Evolutionary conservation across 352 stramenopile genomes (phyloP).

Genomic region (Pythium phragmiticola): DNA sequence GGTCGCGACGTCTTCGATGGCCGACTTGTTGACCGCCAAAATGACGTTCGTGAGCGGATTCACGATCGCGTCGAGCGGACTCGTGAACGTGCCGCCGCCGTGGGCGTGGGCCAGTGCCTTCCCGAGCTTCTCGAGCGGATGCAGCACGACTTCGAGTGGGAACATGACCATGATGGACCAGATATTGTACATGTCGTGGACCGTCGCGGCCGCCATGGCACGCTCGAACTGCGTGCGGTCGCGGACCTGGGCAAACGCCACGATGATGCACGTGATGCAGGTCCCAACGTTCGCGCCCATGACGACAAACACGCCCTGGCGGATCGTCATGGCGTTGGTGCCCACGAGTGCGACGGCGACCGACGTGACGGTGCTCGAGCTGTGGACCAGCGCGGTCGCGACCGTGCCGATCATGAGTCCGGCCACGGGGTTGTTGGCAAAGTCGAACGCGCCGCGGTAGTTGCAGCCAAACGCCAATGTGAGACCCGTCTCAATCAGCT

Average conservation of each 20-base stretch:
- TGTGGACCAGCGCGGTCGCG: constrained; percentile 43
- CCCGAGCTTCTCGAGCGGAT: constrained; percentile 35
- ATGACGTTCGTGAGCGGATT: constrained; percentile 19
- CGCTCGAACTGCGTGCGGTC: constrained; percentile 34
- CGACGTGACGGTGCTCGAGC: constrained; percentile 35
- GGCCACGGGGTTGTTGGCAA: constrained; percentile 40
- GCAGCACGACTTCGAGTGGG: constrained; percentile 35
- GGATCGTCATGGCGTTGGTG: constrained; percentile 10
- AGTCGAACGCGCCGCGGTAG: constrained; percentile 33
- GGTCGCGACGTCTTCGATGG: constrained; percentile 17
- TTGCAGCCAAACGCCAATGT: constrained; percentile 40
- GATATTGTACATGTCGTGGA: constrained; percentile 23
- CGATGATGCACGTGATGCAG: constrained; percentile 19
- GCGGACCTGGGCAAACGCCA: constrained; percentile 11
- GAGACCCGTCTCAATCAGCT: constrained; percentile 41
- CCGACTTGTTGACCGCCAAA: constrained; percentile 19
- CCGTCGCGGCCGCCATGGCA: constrained; percentile 28
- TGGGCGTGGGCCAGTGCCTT: constrained; percentile 16
- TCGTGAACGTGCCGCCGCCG: constrained; percentile 20
- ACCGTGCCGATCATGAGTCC: constrained; percentile 46
- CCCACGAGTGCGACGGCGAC: constrained; percentile 12
- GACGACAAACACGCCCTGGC: constrained; percentile 70
- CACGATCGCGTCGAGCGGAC: constrained; percentile 25
- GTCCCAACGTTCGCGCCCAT: constrained; percentile 74
- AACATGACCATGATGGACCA: constrained; percentile 18